phyloP scores from a whole-genome alignment of 208 protist species.

The Tritrichomonas musculus region DNA sequence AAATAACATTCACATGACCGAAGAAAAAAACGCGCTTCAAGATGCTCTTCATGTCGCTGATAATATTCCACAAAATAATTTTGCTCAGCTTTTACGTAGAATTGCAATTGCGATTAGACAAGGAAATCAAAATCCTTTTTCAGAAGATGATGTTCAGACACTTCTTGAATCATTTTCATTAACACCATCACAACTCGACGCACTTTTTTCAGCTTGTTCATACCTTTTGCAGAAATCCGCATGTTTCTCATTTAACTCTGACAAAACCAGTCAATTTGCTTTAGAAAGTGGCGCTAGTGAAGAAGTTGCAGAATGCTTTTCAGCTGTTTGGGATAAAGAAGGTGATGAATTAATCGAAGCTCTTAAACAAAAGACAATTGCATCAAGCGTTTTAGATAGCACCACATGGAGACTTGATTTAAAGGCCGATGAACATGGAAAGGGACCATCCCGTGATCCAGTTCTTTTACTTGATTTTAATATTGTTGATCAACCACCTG shows the following conservation, averaged over 20 bases:
- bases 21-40: not conserved
- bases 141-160: conserved; percentile 22
- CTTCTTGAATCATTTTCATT: not conserved
- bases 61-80: not conserved
- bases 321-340: not conserved
- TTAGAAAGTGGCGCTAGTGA: not conserved
- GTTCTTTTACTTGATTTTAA: not conserved
- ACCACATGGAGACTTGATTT: not conserved
- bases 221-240: not conserved
- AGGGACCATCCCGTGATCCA: not conserved
- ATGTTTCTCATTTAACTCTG: conserved; percentile 26
- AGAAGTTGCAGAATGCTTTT: not conserved
- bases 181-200: conserved; percentile 30
- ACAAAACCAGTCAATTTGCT: not conserved
- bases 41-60: not conserved
- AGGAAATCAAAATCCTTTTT: not conserved
- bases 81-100: not conserved
- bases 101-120: not conserved
- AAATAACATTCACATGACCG: not conserved
- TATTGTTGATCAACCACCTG: not conserved
- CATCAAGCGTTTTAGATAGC: not conserved
- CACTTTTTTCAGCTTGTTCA: not conserved
- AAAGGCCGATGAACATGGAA: not conserved
- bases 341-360: not conserved
- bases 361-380: not conserved